phyloP scores from a whole-genome alignment of 495 filamentous ascomycete genomes.

The Aspergillus olivimuriae region DNA sequence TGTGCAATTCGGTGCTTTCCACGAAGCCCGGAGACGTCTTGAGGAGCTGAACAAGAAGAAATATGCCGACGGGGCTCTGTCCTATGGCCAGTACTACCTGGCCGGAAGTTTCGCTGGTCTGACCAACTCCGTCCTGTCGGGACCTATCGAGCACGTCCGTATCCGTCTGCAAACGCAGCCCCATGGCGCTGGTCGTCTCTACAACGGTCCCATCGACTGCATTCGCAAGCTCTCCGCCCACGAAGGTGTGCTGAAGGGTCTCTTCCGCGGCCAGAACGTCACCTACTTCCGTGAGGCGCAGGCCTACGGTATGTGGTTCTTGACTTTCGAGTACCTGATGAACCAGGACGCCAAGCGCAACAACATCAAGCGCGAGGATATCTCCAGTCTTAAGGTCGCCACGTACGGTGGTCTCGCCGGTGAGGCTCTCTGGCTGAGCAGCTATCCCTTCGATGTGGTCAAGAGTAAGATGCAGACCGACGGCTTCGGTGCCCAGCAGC shows the following conservation, averaged over 20 bases:
- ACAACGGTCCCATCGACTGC: slow-evolving; percentile 83
- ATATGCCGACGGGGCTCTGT: slow-evolving; percentile 46
- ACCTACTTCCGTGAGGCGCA: slow-evolving; percentile 85
- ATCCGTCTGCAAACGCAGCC: slow-evolving; percentile 98
- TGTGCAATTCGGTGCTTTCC: slow-evolving; percentile 97
- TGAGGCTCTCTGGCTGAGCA: slow-evolving; percentile 85
- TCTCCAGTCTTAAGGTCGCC: slow-evolving; percentile 79
- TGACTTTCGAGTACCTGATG: slow-evolving; percentile 95
- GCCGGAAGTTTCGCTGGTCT: slow-evolving; percentile 89
- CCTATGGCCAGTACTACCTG: slow-evolving; percentile 80
- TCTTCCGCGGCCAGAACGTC: slow-evolving; percentile 83
- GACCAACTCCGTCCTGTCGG: slow-evolving; percentile 81
- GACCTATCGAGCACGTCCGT: slow-evolving; percentile 93
- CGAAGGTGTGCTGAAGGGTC: slow-evolving; percentile 57
- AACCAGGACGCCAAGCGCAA: slow-evolving; percentile 75
- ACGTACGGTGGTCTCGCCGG: slow-evolving; percentile 90
- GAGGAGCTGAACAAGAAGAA: slow-evolving; percentile 63
- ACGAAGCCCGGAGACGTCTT: slow-evolving; percentile 79
- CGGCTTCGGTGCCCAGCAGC: slow-evolving; percentile 65
- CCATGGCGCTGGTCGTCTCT: slow-evolving; percentile 71
- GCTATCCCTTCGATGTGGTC: slow-evolving; percentile 93
- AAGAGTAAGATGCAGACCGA: slow-evolving; percentile 99
- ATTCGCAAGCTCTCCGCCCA: slow-evolving; percentile 70
- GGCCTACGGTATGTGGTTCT: slow-evolving; percentile 94
- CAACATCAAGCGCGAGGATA: slow-evolving; percentile 62